Evolutionary conservation across 2,329 filamentous ascomycete genomes (phyloP).

Genomic region (Ophiostoma pallidulum): DNA sequence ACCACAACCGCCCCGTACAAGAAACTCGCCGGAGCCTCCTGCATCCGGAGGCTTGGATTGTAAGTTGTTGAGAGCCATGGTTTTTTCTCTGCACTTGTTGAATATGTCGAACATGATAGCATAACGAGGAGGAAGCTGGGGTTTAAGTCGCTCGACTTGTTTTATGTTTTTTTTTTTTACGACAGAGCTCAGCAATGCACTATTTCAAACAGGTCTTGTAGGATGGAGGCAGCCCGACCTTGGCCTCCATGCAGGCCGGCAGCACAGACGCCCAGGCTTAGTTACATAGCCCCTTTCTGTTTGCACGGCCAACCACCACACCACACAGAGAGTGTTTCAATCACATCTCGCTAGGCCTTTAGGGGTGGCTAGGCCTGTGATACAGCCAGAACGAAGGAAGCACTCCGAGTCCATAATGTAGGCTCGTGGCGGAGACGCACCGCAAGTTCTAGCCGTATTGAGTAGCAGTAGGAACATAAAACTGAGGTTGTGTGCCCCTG

Average conservation of each 20-base stretch:
- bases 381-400: no score
- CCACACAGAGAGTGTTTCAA: not conserved
- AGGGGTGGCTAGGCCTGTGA: not conserved
- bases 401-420: no score
- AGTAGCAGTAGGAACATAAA: no score
- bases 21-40: not conserved
- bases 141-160: not conserved
- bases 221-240: not conserved
- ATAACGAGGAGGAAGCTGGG: not conserved
- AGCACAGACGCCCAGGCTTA: not conserved
- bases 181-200: not conserved
- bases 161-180: not conserved
- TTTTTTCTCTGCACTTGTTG: not conserved
- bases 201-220: not conserved
- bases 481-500: no score
- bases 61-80: not conserved
- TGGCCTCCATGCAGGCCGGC: not conserved
- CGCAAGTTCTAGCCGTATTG: no score
- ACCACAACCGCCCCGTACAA: not conserved
- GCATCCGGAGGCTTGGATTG: not conserved
- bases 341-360: not conserved
- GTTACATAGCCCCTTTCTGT: not conserved
- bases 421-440: no score
- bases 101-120: not conserved
- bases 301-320: not conserved